A percentile compares a stretch with the other conserved stretches of the same genome.
Evolutionary conservation across 768 basidiomycete genomes (phyloP).

Genomic region (Coprinellus micaceus): DNA sequence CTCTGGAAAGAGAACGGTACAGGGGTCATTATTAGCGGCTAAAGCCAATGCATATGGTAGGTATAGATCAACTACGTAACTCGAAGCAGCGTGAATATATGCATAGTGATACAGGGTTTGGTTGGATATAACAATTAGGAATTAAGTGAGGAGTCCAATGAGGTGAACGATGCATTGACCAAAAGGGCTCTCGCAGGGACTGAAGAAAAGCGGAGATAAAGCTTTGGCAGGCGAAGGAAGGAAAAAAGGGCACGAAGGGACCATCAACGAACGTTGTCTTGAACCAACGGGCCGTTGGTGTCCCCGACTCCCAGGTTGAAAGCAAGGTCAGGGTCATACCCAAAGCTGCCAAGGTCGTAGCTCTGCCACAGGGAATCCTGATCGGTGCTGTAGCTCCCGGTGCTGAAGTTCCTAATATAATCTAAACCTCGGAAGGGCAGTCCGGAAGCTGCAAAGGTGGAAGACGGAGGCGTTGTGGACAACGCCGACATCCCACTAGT

Average conservation of each 20-base stretch:
- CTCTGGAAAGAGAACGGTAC: no score
- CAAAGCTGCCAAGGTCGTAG: conserved; percentile 73
- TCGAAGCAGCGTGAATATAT: background rate
- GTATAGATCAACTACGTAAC: background rate
- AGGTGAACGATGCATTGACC: background rate
- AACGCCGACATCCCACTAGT: conserved; percentile 36
- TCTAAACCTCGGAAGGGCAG: conserved; percentile 85
- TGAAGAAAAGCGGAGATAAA: conserved; percentile 2
- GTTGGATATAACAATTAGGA: background rate
- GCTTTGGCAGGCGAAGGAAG: conserved; percentile 1
- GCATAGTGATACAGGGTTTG: background rate
- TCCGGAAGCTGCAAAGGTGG: conserved; percentile 67
- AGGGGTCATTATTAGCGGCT: background rate
- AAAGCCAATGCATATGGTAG: background rate
- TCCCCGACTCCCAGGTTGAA: conserved; percentile 44
- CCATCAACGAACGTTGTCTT: conserved; percentile 28
- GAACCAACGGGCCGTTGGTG: conserved; percentile 36
- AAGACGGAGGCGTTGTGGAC: conserved; percentile 56
- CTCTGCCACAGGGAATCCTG: conserved; percentile 55
- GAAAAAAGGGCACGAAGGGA: background rate
- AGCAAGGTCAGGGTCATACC: conserved; percentile 72
- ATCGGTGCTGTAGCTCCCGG: conserved; percentile 46
- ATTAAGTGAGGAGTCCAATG: background rate
- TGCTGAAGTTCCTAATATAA: conserved; percentile 75
- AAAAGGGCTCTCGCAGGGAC: background rate